A percentile compares a stretch with the other conserved stretches of the same genome.
Conservation (phyloP, 192 early-diverging fungal genomes). For the Coemansia sp. region DNA sequence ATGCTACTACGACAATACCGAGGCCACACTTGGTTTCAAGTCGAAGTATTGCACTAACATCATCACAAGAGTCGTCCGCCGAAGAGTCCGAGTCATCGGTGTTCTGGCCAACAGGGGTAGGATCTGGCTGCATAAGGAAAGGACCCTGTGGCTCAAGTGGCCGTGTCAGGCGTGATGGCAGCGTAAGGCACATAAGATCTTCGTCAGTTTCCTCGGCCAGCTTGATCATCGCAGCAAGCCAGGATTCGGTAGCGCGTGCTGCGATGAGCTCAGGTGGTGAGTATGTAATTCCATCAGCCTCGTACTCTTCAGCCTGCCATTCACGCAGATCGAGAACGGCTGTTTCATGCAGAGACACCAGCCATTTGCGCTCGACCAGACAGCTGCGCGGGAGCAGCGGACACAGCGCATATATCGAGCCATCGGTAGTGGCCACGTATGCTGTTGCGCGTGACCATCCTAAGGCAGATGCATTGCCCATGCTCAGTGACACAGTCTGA, state of each 20-base stretch:
- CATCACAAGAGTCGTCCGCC: slow-evolving; percentile 18
- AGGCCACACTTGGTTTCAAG: slow-evolving; percentile 47
- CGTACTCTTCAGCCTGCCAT: slow-evolving; percentile 52
- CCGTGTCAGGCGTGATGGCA: slow-evolving; percentile 17
- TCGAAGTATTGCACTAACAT: slow-evolving; percentile 40
- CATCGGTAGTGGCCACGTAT: slow-evolving; percentile 66
- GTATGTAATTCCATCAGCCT: slow-evolving; percentile 16
- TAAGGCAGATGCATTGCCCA: slow-evolving; percentile 33
- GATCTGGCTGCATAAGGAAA: slow-evolving; percentile 53
- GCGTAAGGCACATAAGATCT: slow-evolving; percentile 24
- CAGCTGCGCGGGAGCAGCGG: slow-evolving; percentile 67
- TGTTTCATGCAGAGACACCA: slow-evolving; percentile 34
- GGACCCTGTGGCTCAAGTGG: slow-evolving; percentile 40
- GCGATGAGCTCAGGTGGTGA: slow-evolving; percentile 44
- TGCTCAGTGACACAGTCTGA: slow-evolving; percentile 52
- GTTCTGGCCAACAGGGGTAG: slow-evolving; percentile 12
- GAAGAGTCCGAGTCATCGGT: slow-evolving; percentile 16
- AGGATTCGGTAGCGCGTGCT: slow-evolving; percentile 31
- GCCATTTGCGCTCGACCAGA: slow-evolving; percentile 33
- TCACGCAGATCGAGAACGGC: slow-evolving; percentile 46
- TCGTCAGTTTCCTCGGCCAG: slow-evolving; percentile 9
- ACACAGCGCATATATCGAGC: slow-evolving; percentile 73
- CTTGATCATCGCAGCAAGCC: slow-evolving; percentile 25
- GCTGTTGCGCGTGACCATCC: slow-evolving; percentile 72
- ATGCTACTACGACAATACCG: slow-evolving; percentile 58